Evolutionary conservation across 257 asterid genomes (phyloP).

Genomic region (Eucommia ulmoides): DNA sequence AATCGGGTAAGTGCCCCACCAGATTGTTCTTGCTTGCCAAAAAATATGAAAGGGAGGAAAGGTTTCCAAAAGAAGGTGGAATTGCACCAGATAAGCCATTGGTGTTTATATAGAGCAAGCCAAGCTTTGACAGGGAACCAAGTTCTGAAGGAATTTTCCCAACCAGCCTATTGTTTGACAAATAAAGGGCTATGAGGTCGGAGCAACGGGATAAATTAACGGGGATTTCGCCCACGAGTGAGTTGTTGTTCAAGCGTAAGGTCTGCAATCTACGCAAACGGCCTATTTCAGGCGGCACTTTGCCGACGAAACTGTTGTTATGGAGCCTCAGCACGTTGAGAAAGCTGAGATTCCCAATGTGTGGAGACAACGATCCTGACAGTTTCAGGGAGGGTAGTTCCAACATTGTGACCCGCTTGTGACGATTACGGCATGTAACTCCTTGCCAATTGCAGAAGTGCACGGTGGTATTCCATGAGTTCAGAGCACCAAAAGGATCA

Average conservation of each 20-base stretch:
- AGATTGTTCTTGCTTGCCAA: slow-evolving; percentile 12
- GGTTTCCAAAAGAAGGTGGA: slow-evolving; percentile 18
- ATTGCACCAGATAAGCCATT: slow-evolving; percentile 13
- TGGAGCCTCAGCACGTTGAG: slow-evolving; percentile 8
- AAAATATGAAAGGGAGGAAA: slow-evolving; percentile 12
- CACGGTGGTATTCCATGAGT: slow-evolving; percentile 25
- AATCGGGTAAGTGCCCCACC: slow-evolving; percentile 7
- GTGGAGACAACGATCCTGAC: slow-evolving; percentile 8
- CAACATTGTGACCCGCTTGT: slow-evolving; percentile 20
- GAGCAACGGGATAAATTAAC: slow-evolving; percentile 11
- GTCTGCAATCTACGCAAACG: slow-evolving; percentile 6
- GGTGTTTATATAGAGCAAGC: slow-evolving; percentile 2
- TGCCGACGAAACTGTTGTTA: slow-evolving; percentile 11
- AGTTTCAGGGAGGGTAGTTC: slow-evolving; percentile 5
- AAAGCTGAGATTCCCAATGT: slow-evolving; percentile 16
- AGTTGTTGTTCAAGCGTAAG: slow-evolving; percentile 8
- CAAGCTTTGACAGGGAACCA: too few species aligned
- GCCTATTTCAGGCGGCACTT: slow-evolving; percentile 12
- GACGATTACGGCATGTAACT: slow-evolving; percentile 17
- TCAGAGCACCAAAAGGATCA: slow-evolving; percentile 26
- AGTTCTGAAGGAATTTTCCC: slow-evolving; percentile 11
- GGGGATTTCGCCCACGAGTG: slow-evolving; percentile 14
- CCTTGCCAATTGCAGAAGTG: slow-evolving; percentile 41
- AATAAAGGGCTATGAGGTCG: slow-evolving; percentile 9
- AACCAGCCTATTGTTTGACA: slow-evolving; percentile 8